Percentiles rank a stretch among this genome's conserved stretches.
Conservation (phyloP, 495 filamentous ascomycete genomes). For the Penicillium macrosclerotiorum region DNA sequence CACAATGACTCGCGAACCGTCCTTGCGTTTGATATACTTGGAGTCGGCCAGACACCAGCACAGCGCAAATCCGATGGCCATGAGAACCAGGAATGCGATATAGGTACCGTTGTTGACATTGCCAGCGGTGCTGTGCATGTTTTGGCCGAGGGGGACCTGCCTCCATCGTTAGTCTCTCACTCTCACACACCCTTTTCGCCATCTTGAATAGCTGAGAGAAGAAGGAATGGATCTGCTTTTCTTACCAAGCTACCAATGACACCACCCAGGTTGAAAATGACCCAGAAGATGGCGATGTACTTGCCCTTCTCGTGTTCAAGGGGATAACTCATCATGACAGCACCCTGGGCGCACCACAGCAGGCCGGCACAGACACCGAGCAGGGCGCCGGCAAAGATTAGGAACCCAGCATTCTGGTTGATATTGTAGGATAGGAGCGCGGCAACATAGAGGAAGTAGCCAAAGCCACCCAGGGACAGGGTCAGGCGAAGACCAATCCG, state of each 20-base stretch:
- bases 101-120: conserved; percentile 83
- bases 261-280: conserved; percentile 91
- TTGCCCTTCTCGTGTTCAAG: conserved; percentile 77
- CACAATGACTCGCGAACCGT: conserved; percentile 78
- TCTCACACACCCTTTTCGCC: too few species aligned
- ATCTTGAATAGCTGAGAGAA: too few species aligned
- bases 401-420: conserved; percentile 58
- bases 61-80: conserved; percentile 70
- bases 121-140: conserved; percentile 61
- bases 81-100: conserved; percentile 85
- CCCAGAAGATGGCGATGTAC: conserved; percentile 90
- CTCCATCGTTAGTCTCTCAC: neutral
- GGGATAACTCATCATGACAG: conserved; percentile 95
- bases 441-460: conserved; percentile 81
- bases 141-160: conserved; percentile 75
- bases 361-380: conserved; percentile 77
- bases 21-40: conserved; percentile 70
- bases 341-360: conserved; percentile 89
- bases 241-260: conserved; percentile 82
- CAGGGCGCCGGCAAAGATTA: conserved; percentile 57
- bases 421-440: conserved; percentile 82
- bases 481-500: conserved; percentile 71
- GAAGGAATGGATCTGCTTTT: neutral
- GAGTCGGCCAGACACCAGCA: conserved; percentile 74
- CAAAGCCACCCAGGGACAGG: conserved; percentile 76